These are phyloP conservation scores for Rhizopus delemar DNA, from an alignment of 371 early-diverging fungal genomes.

Conservation along the genomic window DNA sequence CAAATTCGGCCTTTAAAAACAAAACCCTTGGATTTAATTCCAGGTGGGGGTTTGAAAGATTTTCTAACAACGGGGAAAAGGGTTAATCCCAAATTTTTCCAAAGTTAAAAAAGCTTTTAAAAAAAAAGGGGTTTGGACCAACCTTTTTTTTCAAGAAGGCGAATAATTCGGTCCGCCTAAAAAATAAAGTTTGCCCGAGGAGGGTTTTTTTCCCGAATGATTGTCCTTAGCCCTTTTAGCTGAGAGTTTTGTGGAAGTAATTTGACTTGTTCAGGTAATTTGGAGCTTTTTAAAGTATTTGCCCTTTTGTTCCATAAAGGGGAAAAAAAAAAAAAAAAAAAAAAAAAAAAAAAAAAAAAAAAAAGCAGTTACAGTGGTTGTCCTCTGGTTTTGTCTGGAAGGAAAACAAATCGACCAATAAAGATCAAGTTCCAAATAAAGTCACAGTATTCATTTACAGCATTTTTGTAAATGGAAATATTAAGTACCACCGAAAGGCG, in stretches of 20 bases:
- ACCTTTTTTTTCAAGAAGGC: constrained; percentile 90
- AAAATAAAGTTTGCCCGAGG: constrained; percentile 90
- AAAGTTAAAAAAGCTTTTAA: no score
- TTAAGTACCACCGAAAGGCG: no score
- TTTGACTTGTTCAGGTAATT: constrained; percentile 66
- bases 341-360: no score
- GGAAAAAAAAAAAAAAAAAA: no score
- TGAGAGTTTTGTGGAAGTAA: constrained; percentile 73
- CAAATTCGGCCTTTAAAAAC: constrained; percentile 88
- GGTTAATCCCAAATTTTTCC: constrained; percentile 67
- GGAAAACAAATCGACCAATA: no score
- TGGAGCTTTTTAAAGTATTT: constrained; percentile 13
- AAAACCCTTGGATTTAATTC: constrained; percentile 70
- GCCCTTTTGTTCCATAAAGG: no score
- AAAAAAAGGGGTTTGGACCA: not conserved
- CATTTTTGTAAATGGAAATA: no score
- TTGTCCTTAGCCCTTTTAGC: constrained; percentile 80
- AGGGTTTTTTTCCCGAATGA: constrained; percentile 80
- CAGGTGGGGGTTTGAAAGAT: constrained; percentile 78
- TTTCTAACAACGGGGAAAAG: constrained; percentile 85
- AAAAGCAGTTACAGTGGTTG: no score
- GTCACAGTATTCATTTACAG: no score
- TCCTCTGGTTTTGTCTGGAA: no score
- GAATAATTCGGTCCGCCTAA: constrained; percentile 89
- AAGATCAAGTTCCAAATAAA: no score